Percentiles rank a stretch among this genome's conserved stretches.
Conservation (phyloP, 1,284 basidiomycete genomes). For the Testicularia cyperi region DNA sequence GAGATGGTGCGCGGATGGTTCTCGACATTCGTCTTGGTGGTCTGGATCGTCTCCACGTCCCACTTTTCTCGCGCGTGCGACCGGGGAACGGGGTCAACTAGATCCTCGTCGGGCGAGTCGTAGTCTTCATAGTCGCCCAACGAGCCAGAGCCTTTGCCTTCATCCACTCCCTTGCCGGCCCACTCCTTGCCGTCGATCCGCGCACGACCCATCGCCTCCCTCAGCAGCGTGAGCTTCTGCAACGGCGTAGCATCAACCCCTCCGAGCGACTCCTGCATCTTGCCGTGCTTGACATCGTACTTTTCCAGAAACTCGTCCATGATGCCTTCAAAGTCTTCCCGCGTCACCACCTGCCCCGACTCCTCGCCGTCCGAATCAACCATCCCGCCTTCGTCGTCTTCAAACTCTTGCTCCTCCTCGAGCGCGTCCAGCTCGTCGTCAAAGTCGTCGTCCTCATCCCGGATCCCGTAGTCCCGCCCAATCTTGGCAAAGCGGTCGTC, state of each 20-base stretch:
- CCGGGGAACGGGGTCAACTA: slow-evolving; percentile 26
- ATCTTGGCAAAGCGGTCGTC: slow-evolving; percentile 95
- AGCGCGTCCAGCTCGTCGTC: slow-evolving; percentile 72
- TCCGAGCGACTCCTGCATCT: slow-evolving; percentile 69
- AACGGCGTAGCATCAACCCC: slow-evolving; percentile 61
- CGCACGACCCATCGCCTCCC: slow-evolving; percentile 47
- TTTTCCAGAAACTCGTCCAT: slow-evolving; percentile 92
- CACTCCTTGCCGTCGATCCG: slow-evolving; percentile 39
- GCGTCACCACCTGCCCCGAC: slow-evolving; percentile 70
- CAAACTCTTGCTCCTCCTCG: slow-evolving; percentile 65
- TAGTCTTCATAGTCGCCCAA: slow-evolving; percentile 79
- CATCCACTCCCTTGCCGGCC: slow-evolving; percentile 33
- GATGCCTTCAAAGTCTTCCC: slow-evolving; percentile 85
- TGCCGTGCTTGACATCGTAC: slow-evolving; percentile 84
- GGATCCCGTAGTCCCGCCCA: slow-evolving; percentile 52
- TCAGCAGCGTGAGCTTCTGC: slow-evolving; percentile 68
- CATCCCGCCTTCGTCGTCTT: no score
- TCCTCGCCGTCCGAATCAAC: slow-evolving; percentile 62
- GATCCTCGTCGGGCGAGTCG: slow-evolving; percentile 66
- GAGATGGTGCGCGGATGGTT: slow-evolving; percentile 55
- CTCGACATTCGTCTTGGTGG: slow-evolving; percentile 57
- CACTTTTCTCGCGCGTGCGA: slow-evolving; percentile 52
- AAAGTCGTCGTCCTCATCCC: slow-evolving; percentile 67
- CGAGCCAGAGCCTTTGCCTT: slow-evolving; percentile 62
- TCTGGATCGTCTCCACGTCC: slow-evolving; percentile 58